Conservation (phyloP, 306 rosid species). For the Cicer arietinum region DNA sequence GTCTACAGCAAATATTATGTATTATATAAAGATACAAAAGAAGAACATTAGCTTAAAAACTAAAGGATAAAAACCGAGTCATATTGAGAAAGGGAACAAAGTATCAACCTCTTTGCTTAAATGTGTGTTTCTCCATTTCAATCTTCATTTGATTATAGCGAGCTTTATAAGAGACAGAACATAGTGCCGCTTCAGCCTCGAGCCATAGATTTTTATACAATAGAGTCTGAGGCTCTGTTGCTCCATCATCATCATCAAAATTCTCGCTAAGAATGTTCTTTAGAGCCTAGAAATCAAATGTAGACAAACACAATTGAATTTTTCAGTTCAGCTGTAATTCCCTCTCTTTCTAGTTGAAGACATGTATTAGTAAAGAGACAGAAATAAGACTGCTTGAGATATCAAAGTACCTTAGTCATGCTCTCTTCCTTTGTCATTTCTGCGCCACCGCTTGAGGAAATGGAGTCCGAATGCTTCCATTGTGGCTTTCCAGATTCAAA, state of each 20-base stretch:
- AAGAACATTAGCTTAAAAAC: slow-evolving; percentile 39
- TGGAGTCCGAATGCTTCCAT: slow-evolving; percentile 43
- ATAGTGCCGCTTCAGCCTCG: slow-evolving; percentile 94
- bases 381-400: slow-evolving; percentile 13
- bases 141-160: slow-evolving; percentile 73
- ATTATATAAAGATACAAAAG: slow-evolving; percentile 48
- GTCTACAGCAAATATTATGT: slow-evolving; percentile 22
- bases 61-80: slow-evolving; percentile 7
- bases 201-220: slow-evolving; percentile 91
- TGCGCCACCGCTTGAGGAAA: slow-evolving; percentile 46
- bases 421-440: slow-evolving; percentile 59
- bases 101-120: slow-evolving; percentile 60
- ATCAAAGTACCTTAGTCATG: slow-evolving; percentile 71
- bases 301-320: slow-evolving; percentile 20
- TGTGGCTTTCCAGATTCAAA: slow-evolving; percentile 44
- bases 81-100: slow-evolving; percentile 15
- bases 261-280: slow-evolving; percentile 76
- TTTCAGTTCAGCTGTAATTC: slow-evolving; percentile 1
- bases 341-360: background rate
- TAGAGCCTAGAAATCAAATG: slow-evolving; percentile 64
- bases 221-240: slow-evolving; percentile 55
- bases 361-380: slow-evolving; percentile 5
- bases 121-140: slow-evolving; percentile 67
- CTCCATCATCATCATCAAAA: slow-evolving; percentile 61
- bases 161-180: slow-evolving; percentile 68